A percentile compares a stretch with the other conserved stretches of the same genome.
phyloP scores from a whole-genome alignment of 169 alveolate genomes.

The Eimeria falciformis region DNA sequence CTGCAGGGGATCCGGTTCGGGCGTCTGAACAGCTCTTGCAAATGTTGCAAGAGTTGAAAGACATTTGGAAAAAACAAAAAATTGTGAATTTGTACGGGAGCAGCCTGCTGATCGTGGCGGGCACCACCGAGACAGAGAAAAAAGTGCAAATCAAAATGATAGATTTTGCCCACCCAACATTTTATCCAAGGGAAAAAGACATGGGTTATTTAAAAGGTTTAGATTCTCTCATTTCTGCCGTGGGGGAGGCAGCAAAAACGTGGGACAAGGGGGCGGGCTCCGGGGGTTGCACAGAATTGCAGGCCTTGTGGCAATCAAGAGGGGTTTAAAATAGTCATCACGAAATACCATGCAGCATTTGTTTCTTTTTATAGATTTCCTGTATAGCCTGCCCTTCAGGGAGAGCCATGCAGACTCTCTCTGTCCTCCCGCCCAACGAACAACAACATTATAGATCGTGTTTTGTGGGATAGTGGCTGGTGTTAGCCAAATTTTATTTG shows the following conservation, averaged over 20 bases:
- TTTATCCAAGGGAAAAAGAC: slow-evolving; percentile 18
- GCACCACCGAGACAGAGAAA: not conserved
- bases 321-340: too few relatives aligned
- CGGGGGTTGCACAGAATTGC: too few relatives aligned
- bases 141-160: slow-evolving; percentile 2
- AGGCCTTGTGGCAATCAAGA: too few relatives aligned
- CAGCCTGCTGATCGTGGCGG: slow-evolving; percentile 59
- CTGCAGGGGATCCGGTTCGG: not conserved
- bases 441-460: too few relatives aligned
- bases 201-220: slow-evolving; percentile 24
- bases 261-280: too few relatives aligned
- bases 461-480: too few relatives aligned
- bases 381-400: too few relatives aligned
- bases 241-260: slow-evolving; percentile 23
- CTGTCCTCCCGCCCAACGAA: too few relatives aligned
- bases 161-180: slow-evolving; percentile 51
- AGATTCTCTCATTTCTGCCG: not conserved
- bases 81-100: slow-evolving; percentile 36
- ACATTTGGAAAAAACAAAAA: not conserved
- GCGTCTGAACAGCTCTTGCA: not conserved
- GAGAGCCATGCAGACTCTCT: too few relatives aligned
- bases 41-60: not conserved
- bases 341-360: too few relatives aligned
- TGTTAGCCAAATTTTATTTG: too few relatives aligned
- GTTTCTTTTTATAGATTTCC: too few relatives aligned